Evolutionary conservation across 192 early-diverging fungal species (phyloP).

Genomic region (Piromyces finnis): DNA sequence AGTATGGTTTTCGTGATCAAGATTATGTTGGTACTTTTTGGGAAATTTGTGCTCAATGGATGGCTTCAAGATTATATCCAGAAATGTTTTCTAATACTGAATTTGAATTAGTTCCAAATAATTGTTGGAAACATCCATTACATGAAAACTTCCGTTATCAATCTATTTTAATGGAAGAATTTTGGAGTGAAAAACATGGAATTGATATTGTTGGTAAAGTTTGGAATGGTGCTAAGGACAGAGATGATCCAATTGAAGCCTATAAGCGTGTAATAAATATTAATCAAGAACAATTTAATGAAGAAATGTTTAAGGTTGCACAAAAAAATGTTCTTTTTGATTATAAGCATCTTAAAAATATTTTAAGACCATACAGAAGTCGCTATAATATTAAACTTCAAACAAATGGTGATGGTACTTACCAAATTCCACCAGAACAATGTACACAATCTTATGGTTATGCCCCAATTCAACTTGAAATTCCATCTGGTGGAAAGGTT

Average conservation of each 20-base stretch:
- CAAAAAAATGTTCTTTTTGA: not conserved
- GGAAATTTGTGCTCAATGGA: not conserved
- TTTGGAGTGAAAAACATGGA: not conserved
- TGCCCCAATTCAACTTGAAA: not conserved
- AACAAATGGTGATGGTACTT: not conserved
- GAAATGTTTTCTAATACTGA: not conserved
- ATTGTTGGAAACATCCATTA: not conserved
- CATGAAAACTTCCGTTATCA: not conserved
- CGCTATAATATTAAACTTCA: not conserved
- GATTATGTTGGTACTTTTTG: not conserved
- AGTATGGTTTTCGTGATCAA: not conserved
- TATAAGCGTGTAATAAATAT: not conserved
- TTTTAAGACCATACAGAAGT: not conserved
- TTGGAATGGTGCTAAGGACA: not conserved
- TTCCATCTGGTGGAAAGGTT: not conserved
- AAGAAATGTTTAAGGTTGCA: not conserved
- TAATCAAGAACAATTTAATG: not conserved
- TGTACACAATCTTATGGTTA: not conserved
- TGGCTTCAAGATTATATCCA: not conserved
- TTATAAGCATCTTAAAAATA: not conserved
- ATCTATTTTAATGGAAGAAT: not conserved
- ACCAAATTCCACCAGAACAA: not conserved
- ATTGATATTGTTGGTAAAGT: not conserved
- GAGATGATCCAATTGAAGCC: not conserved
- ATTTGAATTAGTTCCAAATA: not conserved